Evolutionary conservation across 2,329 filamentous ascomycete genomes (phyloP).

Genomic region (Mariannaea sp.): DNA sequence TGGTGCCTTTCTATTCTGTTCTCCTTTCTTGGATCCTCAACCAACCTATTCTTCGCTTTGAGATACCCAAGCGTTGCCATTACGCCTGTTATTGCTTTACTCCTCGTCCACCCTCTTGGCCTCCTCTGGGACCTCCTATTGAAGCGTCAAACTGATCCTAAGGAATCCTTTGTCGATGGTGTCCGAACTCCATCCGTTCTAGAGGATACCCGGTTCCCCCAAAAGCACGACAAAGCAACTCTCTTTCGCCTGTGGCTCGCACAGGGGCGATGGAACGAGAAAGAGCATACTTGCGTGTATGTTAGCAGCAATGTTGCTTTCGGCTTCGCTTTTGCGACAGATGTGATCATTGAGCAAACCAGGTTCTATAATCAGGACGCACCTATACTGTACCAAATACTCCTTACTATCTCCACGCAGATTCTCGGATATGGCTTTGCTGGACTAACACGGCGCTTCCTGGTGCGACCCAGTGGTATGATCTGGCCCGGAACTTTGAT

Average conservation of each 20-base stretch:
- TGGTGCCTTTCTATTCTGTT: slow-evolving; percentile 82
- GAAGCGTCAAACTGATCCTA: slow-evolving; percentile 63
- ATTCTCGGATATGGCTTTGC: slow-evolving; percentile 87
- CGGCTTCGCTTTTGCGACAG: slow-evolving; percentile 86
- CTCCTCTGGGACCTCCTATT: slow-evolving; percentile 76
- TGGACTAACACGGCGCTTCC: slow-evolving; percentile 77
- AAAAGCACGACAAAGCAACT: slow-evolving; percentile 38
- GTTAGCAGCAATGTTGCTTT: slow-evolving; percentile 90
- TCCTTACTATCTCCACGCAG: slow-evolving; percentile 84
- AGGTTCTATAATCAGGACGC: slow-evolving; percentile 86
- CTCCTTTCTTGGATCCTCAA: slow-evolving; percentile 78
- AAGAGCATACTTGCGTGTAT: slow-evolving; percentile 87
- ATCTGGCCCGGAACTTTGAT: slow-evolving; percentile 90
- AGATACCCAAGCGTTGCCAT: slow-evolving; percentile 90
- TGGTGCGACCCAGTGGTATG: slow-evolving; percentile 86
- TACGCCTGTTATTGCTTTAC: slow-evolving; percentile 83
- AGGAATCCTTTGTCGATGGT: slow-evolving; percentile 58
- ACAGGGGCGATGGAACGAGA: slow-evolving; percentile 84
- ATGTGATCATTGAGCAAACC: slow-evolving; percentile 89
- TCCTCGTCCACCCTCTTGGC: slow-evolving; percentile 84
- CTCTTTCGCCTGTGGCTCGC: slow-evolving; percentile 73
- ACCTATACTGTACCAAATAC: slow-evolving; percentile 75
- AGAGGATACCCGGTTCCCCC: slow-evolving; percentile 25
- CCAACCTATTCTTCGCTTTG: slow-evolving; percentile 86
- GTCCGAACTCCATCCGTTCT: slow-evolving; percentile 36